Conservation (phyloP, 208 protist species). For the Acanthamoeba royreba region DNA sequence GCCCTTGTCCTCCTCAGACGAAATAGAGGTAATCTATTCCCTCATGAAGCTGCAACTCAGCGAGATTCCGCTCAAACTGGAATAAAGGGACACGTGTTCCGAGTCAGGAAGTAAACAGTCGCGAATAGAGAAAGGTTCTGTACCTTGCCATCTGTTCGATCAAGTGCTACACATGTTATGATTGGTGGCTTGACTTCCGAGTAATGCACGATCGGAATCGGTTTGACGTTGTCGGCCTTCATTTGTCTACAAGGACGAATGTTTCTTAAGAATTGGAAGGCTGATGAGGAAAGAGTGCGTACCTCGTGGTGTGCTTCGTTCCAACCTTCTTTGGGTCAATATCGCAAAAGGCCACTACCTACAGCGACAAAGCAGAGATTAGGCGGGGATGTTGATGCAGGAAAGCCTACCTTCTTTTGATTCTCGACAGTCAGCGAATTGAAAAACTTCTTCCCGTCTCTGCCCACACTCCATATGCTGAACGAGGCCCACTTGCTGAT, state of each 20-base stretch:
- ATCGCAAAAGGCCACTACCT: slow-evolving; percentile 14
- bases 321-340: slow-evolving; percentile 7
- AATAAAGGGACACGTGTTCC: not conserved
- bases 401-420: not conserved
- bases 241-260: not conserved
- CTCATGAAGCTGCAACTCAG: not conserved
- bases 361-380: not conserved
- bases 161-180: not conserved
- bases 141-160: not conserved
- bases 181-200: slow-evolving; percentile 6
- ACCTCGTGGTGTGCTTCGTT: not conserved
- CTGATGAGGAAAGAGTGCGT: not conserved
- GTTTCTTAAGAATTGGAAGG: not conserved
- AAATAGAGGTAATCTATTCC: not conserved
- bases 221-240: not conserved
- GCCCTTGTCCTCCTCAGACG: not conserved
- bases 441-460: slow-evolving; percentile 30
- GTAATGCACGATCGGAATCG: not conserved
- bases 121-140: not conserved
- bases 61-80: not conserved
- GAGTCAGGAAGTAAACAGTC: not conserved
- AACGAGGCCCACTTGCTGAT: slow-evolving; percentile 34
- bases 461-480: not conserved
- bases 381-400: not conserved
- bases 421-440: not conserved